phyloP scores from a whole-genome alignment of 305 asterid species.

The Salvia sclarea region DNA sequence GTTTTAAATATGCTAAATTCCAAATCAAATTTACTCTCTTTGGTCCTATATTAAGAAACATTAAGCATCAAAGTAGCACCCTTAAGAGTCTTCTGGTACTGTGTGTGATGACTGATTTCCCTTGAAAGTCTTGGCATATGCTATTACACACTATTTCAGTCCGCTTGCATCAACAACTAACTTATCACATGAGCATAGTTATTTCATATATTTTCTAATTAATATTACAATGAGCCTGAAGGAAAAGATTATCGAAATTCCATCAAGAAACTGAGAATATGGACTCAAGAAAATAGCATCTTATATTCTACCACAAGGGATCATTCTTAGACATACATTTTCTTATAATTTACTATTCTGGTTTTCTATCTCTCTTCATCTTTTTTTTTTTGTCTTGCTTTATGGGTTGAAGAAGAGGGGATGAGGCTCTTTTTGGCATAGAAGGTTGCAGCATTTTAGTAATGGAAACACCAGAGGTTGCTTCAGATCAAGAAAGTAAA shows the following conservation, averaged over 20 bases:
- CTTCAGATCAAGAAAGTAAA: slow-evolving; percentile 16
- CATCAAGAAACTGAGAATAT: background rate
- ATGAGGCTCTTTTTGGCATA: slow-evolving; percentile 2
- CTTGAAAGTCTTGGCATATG: background rate
- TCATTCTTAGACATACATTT: background rate
- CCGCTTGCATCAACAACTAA: background rate
- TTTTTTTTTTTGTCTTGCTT: background rate
- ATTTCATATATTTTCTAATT: slow-evolving; percentile 3
- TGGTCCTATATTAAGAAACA: background rate
- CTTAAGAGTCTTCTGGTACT: background rate
- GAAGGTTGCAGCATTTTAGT: background rate
- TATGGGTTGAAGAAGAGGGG: background rate
- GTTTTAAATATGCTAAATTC: background rate
- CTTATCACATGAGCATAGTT: background rate
- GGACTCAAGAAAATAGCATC: slow-evolving; percentile 3
- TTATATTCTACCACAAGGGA: background rate
- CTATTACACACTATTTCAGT: background rate
- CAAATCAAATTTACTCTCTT: background rate
- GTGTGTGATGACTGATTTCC: background rate
- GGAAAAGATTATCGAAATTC: slow-evolving; percentile 6
- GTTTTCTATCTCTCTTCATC: background rate
- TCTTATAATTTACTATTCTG: background rate
- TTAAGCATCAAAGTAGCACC: background rate
- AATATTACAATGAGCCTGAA: slow-evolving; percentile 12
- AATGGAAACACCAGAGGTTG: slow-evolving; percentile 6